Conservation (phyloP, 768 basidiomycete genomes). For the Zangia roseola region DNA sequence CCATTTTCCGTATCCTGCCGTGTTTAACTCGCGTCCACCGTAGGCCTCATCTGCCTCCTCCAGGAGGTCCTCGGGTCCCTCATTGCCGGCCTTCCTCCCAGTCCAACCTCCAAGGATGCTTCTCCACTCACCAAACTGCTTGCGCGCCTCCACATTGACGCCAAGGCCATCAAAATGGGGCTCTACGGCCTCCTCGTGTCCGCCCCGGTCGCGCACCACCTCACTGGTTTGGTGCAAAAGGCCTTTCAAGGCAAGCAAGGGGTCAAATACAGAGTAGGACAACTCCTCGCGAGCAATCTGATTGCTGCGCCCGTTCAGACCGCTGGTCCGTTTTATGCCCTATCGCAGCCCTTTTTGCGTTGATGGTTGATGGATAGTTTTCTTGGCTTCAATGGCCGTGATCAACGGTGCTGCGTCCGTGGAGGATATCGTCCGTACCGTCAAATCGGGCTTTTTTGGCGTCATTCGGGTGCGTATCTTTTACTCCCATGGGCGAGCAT, state of each 20-base stretch:
- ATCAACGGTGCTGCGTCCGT: slow-evolving; percentile 76
- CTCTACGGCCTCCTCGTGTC: slow-evolving; percentile 81
- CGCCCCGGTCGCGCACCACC: slow-evolving; percentile 75
- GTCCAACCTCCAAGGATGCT: slow-evolving; percentile 50
- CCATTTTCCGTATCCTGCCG: neutral
- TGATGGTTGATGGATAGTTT: slow-evolving; percentile 42
- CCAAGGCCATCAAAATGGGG: slow-evolving; percentile 80
- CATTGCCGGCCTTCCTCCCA: slow-evolving; percentile 58
- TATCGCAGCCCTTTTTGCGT: neutral
- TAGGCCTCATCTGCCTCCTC: slow-evolving; percentile 58
- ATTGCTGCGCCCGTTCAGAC: slow-evolving; percentile 76
- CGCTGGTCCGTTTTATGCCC: slow-evolving; percentile 43
- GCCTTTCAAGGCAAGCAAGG: slow-evolving; percentile 74
- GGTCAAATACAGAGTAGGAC: slow-evolving; percentile 59
- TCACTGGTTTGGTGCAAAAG: slow-evolving; percentile 71
- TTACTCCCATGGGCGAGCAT: neutral
- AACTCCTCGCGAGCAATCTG: slow-evolving; percentile 75
- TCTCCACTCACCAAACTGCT: slow-evolving; percentile 51
- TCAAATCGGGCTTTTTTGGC: slow-evolving; percentile 70
- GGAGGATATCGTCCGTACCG: slow-evolving; percentile 61
- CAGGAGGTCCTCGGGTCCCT: slow-evolving; percentile 83
- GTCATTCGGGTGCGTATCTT: slow-evolving; percentile 60
- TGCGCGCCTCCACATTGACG: slow-evolving; percentile 57
- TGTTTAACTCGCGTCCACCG: neutral
- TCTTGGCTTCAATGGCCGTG: slow-evolving; percentile 76